Percentiles rank a stretch among this genome's conserved stretches.
Conservation (phyloP, 169 alveolate genomes). For the Plasmodium berghei region DNA sequence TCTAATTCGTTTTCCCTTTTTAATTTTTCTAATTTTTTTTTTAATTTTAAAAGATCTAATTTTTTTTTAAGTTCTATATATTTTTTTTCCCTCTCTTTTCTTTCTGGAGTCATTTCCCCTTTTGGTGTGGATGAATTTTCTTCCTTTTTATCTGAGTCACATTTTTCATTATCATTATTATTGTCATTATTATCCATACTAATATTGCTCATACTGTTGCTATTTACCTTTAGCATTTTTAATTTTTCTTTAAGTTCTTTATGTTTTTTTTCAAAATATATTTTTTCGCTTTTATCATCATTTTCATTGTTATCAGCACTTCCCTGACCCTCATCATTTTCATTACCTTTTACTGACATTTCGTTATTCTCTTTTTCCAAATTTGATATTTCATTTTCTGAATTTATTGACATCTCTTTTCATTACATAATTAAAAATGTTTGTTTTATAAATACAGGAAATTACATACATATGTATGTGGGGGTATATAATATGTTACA, state of each 20-base stretch:
- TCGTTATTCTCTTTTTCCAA: neutral
- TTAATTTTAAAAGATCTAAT: neutral
- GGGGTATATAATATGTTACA: neutral
- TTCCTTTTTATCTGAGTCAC: neutral
- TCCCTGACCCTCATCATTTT: neutral
- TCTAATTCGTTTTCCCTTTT: slow-evolving; percentile 47
- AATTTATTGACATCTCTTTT: slow-evolving; percentile 5
- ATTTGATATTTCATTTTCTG: slow-evolving; percentile 5
- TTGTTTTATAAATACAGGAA: neutral
- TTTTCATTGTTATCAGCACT: neutral
- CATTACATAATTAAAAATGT: neutral
- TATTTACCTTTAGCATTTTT: slow-evolving; percentile 15
- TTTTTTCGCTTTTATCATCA: neutral
- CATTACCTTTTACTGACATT: neutral
- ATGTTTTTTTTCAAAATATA: slow-evolving; percentile 29
- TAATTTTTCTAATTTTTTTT: slow-evolving; percentile 43
- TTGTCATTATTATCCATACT: neutral
- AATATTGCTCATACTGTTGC: neutral
- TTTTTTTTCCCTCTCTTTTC: slow-evolving; percentile 12
- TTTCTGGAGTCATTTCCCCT: neutral
- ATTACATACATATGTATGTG: neutral
- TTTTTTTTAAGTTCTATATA: slow-evolving; percentile 17
- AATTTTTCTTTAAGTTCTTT: slow-evolving; percentile 65
- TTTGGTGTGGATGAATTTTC: neutral
- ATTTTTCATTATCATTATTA: slow-evolving; percentile 1